Base-by-base conservation (phyloP, 768 basidiomycete genomes). In the Leccinum truebloodii region DNA sequence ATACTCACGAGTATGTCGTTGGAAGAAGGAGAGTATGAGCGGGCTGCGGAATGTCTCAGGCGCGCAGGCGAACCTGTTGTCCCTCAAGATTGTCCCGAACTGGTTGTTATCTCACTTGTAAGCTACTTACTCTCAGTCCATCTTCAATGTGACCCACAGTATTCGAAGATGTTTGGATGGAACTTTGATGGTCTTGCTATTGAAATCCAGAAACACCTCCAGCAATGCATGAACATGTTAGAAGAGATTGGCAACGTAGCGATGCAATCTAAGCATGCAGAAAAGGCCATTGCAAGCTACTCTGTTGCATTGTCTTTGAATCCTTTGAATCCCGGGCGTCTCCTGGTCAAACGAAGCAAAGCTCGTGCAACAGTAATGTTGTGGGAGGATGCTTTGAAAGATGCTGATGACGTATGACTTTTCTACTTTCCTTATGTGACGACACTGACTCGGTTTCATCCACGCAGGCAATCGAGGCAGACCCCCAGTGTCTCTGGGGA, bases 261-360 rank as follows among this genome's bases (percentile, higher is more conserved):
- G 2, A 0, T 55, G 4, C 6, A 7, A 6, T 41, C 57, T 10
- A 13, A 41, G 4, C 24, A 59, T 50, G 16, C 44, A 13, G 14
- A 56, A 20, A 22, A 28, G 14, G 65, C 64, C 1, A 34, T 62
- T 26, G 3, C 24, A 16, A 1, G 37, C 6, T 37, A 37, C 16
- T 37, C 37, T 37, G 37, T 16, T 6, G 37, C 37, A 6, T 16
- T 37, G 37, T 37, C 54, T 7, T 55, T 55, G 20, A 35, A 46
- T 18, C 37, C 37, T 16, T 37, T 16, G 14, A 37, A 37, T 37
- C 16, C 20, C 20, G 18, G 4, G 3, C 12, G 37, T 34, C 59
- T 62, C 9, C 22, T 65, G 24, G 56, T 65, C 3, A 46, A 59
- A 26, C 64, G 60, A 39, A 62, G 64, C 52, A 56, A 54, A 20